These are phyloP conservation scores for Leptographium radiaticola DNA, from an alignment of 2,329 filamentous ascomycete species.

Conservation along the genomic window DNA sequence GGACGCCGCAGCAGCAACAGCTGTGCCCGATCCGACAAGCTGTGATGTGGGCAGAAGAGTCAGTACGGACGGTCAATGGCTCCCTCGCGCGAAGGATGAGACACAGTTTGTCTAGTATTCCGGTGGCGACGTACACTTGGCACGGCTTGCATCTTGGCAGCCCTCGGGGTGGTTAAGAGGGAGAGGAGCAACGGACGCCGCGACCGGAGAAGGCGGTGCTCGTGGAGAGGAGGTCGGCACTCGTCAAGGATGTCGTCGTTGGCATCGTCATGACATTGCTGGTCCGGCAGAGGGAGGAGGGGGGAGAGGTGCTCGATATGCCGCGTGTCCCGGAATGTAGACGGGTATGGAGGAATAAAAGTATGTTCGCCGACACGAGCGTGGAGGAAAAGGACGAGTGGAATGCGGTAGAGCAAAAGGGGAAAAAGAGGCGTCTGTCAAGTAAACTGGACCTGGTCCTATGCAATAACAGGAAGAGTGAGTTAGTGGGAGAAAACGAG, in stretches of 20 bases:
- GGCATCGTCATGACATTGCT: slow-evolving; percentile 25
- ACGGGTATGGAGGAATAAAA: neutral
- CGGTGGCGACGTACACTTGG: slow-evolving; percentile 29
- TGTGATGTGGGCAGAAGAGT: slow-evolving; percentile 15
- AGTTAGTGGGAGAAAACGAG: neutral
- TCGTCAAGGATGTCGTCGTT: slow-evolving; percentile 19
- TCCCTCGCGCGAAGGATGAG: neutral
- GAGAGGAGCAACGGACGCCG: slow-evolving; percentile 12
- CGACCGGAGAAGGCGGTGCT: slow-evolving; percentile 18
- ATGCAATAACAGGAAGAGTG: neutral
- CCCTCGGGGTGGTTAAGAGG: slow-evolving; percentile 9
- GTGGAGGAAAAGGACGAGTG: neutral
- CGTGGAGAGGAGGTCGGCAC: slow-evolving; percentile 18
- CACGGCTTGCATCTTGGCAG: slow-evolving; percentile 25
- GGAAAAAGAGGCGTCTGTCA: neutral
- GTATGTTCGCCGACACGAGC: neutral
- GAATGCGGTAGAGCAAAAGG: neutral
- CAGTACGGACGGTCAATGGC: neutral
- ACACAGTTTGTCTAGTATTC: neutral
- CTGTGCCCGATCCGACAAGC: slow-evolving; percentile 50
- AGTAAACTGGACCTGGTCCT: neutral
- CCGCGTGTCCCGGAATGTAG: neutral
- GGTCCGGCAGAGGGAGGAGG: neutral
- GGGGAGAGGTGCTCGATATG: neutral
- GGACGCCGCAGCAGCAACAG: slow-evolving; percentile 45